Base-by-base conservation (phyloP, 139 green algal species). In the Picochlorum sp. region DNA sequence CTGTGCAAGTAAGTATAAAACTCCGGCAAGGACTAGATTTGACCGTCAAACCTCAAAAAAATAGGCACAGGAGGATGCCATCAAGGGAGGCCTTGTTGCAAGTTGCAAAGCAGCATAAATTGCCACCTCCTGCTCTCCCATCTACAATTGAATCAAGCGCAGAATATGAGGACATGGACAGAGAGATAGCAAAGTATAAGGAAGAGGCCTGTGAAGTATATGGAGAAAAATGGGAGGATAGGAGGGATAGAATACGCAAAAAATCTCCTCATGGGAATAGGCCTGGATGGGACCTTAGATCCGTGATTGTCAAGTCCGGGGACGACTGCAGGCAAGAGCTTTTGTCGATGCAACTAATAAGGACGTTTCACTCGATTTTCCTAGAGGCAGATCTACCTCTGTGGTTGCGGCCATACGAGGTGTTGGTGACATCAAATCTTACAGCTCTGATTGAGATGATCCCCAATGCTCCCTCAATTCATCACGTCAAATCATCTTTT, bases 281-380 rank as follows among this genome's bases (percentile, higher is more conserved):
- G 3, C 74, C 82, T 6, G 89, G 89, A 15, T 98, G 93, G 93
- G 78, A 82, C 45, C 59, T 98, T 65, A 69, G 83, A 7, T 82
- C 75, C n/a, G 76, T 96, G n/a, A 97, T 99, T 62, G 90, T 99
- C n/a, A 99, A 99, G 77, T 84, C 72, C 26, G 93, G 93, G 0
- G 93, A 99, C 67, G 94, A 99, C 76, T 98, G 93, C 77, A 70
- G 93, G 16, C 93, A 98, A 78, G 93, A 98, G 83, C 80, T 96
- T 56, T 81, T 98, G 62, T 93, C 93, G 6, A 77, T 96, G 78
- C 67, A 98, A 84, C 84, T 98, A 21, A 84, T 98, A 10, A 69
- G 73, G 7, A 79, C 85, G 8, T 90, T 97, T 28, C 58, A 81
- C 4, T 80, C 85, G 32, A 91, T 97, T 46, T 98, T 89, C 69